Percentiles rank a stretch among this genome's conserved stretches.
Conservation (phyloP, 495 filamentous ascomycete genomes). For the Recurvomyces mirabilis region DNA sequence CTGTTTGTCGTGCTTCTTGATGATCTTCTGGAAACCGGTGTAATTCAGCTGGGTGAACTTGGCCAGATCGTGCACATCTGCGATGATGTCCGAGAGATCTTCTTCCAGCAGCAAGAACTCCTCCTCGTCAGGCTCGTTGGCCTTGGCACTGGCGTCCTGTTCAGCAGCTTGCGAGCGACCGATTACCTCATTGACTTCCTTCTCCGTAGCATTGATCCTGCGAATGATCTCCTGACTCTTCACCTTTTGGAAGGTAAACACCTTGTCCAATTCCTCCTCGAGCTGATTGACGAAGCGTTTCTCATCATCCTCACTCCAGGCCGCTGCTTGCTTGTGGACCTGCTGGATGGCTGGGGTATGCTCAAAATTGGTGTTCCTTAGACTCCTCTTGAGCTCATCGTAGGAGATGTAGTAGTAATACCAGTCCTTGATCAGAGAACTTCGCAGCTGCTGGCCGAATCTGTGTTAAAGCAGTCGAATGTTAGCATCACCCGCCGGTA, state of each 20-base stretch:
- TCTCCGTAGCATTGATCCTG: slow-evolving; percentile 73
- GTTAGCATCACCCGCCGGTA: no score
- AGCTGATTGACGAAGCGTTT: slow-evolving; percentile 74
- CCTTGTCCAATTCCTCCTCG: slow-evolving; percentile 88
- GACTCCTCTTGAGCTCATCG: slow-evolving; percentile 76
- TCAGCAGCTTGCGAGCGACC: slow-evolving; percentile 54
- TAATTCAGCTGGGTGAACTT: slow-evolving; percentile 99
- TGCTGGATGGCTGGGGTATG: slow-evolving; percentile 40
- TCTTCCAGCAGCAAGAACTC: slow-evolving; percentile 92
- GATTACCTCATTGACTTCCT: slow-evolving; percentile 81
- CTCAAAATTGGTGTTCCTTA: slow-evolving; percentile 62
- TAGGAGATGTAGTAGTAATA: slow-evolving; percentile 97
- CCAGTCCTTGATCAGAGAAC: slow-evolving; percentile 89
- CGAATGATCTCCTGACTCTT: slow-evolving; percentile 90
- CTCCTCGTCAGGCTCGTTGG: slow-evolving; percentile 56
- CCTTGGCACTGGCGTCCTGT: slow-evolving; percentile 18
- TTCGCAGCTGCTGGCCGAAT: slow-evolving; percentile 92
- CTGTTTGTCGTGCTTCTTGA: slow-evolving; percentile 99
- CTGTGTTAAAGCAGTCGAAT: no score
- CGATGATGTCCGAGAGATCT: slow-evolving; percentile 93
- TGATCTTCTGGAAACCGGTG: slow-evolving; percentile 98
- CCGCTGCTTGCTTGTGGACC: slow-evolving; percentile 37
- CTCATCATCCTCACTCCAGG: slow-evolving; percentile 91
- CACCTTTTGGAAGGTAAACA: slow-evolving; percentile 90
- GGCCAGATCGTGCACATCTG: slow-evolving; percentile 94